Base-by-base conservation (phyloP, 257 asterid species). In the Coffea canephora region DNA sequence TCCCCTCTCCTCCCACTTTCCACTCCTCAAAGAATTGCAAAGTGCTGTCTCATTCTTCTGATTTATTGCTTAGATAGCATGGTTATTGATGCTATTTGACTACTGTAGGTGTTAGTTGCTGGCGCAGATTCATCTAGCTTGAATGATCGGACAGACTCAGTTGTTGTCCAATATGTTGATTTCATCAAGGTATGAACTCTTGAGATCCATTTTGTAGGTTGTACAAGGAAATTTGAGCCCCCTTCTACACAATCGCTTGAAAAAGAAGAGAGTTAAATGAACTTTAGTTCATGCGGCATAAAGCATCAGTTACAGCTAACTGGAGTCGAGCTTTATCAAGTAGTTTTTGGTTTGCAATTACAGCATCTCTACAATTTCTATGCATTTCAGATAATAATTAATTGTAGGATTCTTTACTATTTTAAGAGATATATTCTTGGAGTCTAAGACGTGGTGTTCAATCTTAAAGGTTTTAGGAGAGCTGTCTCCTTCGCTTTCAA, bases 401-500 rank as follows among this genome's bases (percentile, higher is more conserved):
- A 39, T 21, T 25, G 4, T 19, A 21, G 65, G 65, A 1, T 19
- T 12, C 3, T 52, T 52, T 12, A 52, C 4, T 52, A 1, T 52
- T 52, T 52, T 52, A 11, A 55, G 3, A 5, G n/a, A 18, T 16
- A 55, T 55, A 52, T 27, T 16, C 46, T 39, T 61, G 70, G 70
- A 27, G 74, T 54, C 82, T 84, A 75, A 81, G 73, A 13, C 46
- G 19, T 65, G 76, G 27, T 81, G 52, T 79, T 68, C 15, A 78
- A 19, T 74, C 50, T 74, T 91, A 86, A 88, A 95, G 99, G 97
- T 91, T 57, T 79, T 95, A 79, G 81, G 86, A 77, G 98, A 93
- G 62, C 87, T 95, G 78, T 91, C 96, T 77, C 99, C 99, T 59
- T 95, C 98, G 6, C 90, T 95, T 67, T 95, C 99, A 34, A 84